phyloP scores from a whole-genome alignment of 768 basidiomycete species.

The Calocybe gangraenosa region DNA sequence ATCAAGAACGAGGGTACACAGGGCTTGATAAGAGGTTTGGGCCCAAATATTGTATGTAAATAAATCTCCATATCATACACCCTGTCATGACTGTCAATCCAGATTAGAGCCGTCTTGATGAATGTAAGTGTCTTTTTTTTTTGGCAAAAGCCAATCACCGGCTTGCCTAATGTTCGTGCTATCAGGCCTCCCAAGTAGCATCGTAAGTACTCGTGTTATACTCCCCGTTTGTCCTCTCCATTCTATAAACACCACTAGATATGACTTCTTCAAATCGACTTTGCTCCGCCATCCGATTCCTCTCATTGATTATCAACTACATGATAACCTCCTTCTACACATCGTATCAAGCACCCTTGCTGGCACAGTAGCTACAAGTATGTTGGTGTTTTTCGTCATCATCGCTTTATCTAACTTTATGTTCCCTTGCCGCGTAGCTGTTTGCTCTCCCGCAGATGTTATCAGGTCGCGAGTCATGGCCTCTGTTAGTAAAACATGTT shows the following conservation, averaged over 20 bases:
- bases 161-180: slow-evolving; percentile 3
- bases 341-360: slow-evolving; percentile 63
- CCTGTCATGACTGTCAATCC: slow-evolving; percentile 6
- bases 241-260: slow-evolving; percentile 36
- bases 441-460: slow-evolving; percentile 78
- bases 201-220: slow-evolving; percentile 53
- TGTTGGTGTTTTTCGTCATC: slow-evolving; percentile 19
- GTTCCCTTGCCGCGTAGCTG: slow-evolving; percentile 38
- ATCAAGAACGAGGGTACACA: slow-evolving; percentile 65
- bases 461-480: slow-evolving; percentile 76
- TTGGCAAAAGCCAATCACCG: slow-evolving; percentile 1
- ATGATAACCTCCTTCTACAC: slow-evolving; percentile 66
- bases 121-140: slow-evolving; percentile 10
- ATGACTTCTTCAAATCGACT: slow-evolving; percentile 69
- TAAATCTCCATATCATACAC: slow-evolving; percentile 2
- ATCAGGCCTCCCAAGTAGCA: slow-evolving; percentile 74
- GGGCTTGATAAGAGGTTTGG: slow-evolving; percentile 70
- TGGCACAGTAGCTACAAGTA: slow-evolving; percentile 77
- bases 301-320: slow-evolving; percentile 53
- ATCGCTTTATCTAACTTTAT: neutral
- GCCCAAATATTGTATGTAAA: slow-evolving; percentile 65
- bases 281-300: slow-evolving; percentile 52
- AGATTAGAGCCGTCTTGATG: slow-evolving; percentile 16
- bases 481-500: slow-evolving; percentile 39
- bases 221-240: neutral